Conservation (phyloP, 1,284 basidiomycete genomes). For the Ustilago bromivora region DNA sequence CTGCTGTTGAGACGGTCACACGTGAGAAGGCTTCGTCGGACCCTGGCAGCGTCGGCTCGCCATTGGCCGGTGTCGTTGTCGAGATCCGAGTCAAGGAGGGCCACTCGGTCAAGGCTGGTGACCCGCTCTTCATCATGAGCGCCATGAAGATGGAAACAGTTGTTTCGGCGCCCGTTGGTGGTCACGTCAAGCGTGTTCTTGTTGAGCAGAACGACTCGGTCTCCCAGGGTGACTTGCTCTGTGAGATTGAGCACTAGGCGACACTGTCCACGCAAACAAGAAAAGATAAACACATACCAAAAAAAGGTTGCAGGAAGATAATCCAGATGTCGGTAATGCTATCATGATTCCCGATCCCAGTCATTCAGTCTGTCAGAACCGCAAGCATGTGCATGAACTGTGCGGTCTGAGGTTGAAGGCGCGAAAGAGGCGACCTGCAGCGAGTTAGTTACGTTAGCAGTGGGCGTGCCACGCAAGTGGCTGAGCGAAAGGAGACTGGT, state of each 20-base stretch:
- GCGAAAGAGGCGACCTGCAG: background rate
- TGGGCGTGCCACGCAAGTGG: background rate
- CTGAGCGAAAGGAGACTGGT: background rate
- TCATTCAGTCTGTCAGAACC: background rate
- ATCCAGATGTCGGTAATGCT: constrained; percentile 7
- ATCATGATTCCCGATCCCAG: constrained; percentile 2
- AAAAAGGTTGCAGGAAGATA: constrained; percentile 11
- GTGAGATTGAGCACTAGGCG: constrained; percentile 73
- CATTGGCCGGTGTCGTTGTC: constrained; percentile 88
- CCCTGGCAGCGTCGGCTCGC: constrained; percentile 92
- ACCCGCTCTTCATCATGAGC: constrained; percentile 79
- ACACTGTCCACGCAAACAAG: constrained; percentile 5
- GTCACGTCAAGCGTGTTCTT: constrained; percentile 90
- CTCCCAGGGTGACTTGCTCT: constrained; percentile 85
- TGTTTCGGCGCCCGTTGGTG: constrained; percentile 93
- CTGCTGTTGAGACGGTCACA: constrained; percentile 88
- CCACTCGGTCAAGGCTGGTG: constrained; percentile 96
- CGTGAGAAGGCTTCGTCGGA: constrained; percentile 93
- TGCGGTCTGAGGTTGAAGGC: background rate
- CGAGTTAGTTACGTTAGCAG: background rate
- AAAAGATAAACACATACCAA: constrained; percentile 17
- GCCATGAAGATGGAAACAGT: constrained; percentile 82
- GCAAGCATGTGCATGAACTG: background rate
- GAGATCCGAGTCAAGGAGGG: constrained; percentile 98
- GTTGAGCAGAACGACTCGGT: constrained; percentile 82